phyloP scores from a whole-genome alignment of 2,329 filamentous ascomycete genomes.

The Lecanoromycetidae sp. region DNA sequence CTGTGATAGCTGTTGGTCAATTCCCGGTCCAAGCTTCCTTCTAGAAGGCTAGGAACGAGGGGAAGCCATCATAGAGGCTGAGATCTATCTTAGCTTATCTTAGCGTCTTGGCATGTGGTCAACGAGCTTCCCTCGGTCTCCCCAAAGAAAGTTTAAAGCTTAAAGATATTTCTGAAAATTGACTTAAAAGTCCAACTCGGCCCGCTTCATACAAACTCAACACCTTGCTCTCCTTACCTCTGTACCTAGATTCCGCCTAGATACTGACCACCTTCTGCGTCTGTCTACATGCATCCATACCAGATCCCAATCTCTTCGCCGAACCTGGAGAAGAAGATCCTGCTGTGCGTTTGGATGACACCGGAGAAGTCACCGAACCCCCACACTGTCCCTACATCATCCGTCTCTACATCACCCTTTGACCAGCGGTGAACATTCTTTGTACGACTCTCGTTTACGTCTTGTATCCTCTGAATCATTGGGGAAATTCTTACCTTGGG shows the following conservation, averaged over 20 bases:
- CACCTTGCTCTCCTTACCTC: neutral
- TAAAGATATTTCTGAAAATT: neutral
- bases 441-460: too few species aligned
- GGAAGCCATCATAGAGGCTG: neutral
- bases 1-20: neutral
- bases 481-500: too few species aligned
- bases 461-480: too few species aligned
- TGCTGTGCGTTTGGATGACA: slow-evolving; percentile 7
- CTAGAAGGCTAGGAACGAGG: neutral
- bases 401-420: neutral
- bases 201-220: neutral
- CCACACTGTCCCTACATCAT: neutral
- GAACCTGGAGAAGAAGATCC: neutral
- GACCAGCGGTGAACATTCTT: neutral
- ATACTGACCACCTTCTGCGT: neutral
- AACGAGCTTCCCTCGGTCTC: neutral
- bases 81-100: neutral
- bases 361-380: slow-evolving; percentile 10
- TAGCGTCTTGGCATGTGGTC: slow-evolving; percentile 2
- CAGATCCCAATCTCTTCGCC: neutral
- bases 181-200: neutral
- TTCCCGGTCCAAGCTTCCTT: neutral
- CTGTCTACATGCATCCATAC: slow-evolving; percentile 1
- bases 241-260: neutral
- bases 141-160: neutral